Evolutionary conservation across 2,329 filamentous ascomycete species (phyloP), one percentile per base, ranked within the genome.

Genomic region (Penicillium sp.): DNA sequence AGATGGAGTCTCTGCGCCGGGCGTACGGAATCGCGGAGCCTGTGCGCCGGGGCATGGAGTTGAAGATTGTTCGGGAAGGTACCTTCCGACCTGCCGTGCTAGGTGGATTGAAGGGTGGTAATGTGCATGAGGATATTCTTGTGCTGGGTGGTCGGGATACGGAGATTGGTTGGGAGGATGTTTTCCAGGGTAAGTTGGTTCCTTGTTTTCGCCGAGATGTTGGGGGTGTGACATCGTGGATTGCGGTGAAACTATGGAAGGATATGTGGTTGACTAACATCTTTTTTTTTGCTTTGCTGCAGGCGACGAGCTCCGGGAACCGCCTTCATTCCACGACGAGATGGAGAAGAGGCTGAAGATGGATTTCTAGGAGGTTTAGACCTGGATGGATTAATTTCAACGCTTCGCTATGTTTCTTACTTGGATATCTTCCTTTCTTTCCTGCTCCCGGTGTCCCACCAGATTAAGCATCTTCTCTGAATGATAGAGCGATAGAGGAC

Each of bases 1-100:
- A 96, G 79, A 95, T 96, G 90, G 88, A 93, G 80, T 84, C 88
- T 54, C 86, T 98, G 70, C 88, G 92, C 65, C 90, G 92, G 67
- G 88, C 91, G 49, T 98, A 92, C 77, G 95, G 95, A 66, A 89
- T 97, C 71, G 91, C 90, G 28, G 95, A 98, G 84, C 95, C 95
- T 3, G 88, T 98, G 70, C 88, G 92, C 58, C 87, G 94, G 56
- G 91, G 89, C 62, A 97, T 99, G 95, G 95, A 99, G 83, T 84
- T 96, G 76, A 91, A 92, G 85, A 94, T 96, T 74, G 88, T 91
- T 17, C 82, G 86, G 63, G 87, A 89, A 61, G 89, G 91, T 17
- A 75, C 73, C 77, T 96, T 92, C 89, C 84, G 87, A 71, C 92
- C 92, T 51, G 80, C 86, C 69, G 87, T 86, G 48, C 81, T 96